A percentile compares a stretch with the other conserved stretches of the same genome.
Conservation (phyloP, 1,284 basidiomycete genomes). For the Tilletia walkeri region DNA sequence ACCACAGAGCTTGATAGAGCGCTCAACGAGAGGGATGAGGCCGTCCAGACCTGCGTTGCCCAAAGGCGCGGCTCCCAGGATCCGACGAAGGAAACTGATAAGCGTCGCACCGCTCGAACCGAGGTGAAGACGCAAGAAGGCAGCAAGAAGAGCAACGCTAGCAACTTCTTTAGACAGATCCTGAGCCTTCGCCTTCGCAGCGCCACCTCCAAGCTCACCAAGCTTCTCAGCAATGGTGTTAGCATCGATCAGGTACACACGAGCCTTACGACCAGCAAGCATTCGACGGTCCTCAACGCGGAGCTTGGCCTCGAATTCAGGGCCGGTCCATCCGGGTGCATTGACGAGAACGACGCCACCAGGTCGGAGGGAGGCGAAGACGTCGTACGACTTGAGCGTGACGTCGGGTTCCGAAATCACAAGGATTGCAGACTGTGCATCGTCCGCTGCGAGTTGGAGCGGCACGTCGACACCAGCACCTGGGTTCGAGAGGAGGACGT, state of each 20-base stretch:
- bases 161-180: constrained; percentile 38
- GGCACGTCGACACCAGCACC: constrained; percentile 40
- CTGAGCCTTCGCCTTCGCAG: constrained; percentile 42
- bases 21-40: constrained; percentile 39
- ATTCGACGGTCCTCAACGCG: constrained; percentile 46
- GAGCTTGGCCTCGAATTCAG: constrained; percentile 48
- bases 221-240: constrained; percentile 42
- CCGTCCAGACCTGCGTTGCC: constrained; percentile 43
- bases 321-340: constrained; percentile 44
- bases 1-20: constrained; percentile 35
- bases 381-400: constrained; percentile 44
- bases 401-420: constrained; percentile 44
- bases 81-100: constrained; percentile 32
- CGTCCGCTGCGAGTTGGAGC: constrained; percentile 41
- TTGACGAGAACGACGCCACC: constrained; percentile 52
- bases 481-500: constrained; percentile 42
- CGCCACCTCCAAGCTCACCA: constrained; percentile 37
- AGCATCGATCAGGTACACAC: constrained; percentile 46
- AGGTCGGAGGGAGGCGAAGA: constrained; percentile 42
- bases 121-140: constrained; percentile 41
- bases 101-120: constrained; percentile 31
- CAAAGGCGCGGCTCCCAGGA: constrained; percentile 46
- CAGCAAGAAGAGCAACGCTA: constrained; percentile 41
- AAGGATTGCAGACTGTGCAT: constrained; percentile 38
- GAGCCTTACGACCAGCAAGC: constrained; percentile 43